Evolutionary conservation across 139 green algal genomes (phyloP).

Genomic region (Diplosphaera chodatii): DNA sequence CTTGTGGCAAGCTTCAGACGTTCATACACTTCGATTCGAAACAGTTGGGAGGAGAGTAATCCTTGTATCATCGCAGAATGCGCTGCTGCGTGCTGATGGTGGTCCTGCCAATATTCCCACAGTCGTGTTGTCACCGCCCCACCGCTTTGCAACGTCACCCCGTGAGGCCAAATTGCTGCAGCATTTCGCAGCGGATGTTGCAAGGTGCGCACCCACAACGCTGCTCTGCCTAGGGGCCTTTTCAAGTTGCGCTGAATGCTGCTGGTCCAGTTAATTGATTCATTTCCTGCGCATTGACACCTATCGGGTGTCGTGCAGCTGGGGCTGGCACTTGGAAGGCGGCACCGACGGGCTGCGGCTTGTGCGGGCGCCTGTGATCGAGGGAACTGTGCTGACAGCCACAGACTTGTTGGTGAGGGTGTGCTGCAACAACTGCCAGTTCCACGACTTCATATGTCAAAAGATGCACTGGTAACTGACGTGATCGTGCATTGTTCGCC

Average conservation of each 20-base stretch:
- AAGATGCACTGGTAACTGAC: too few relatives aligned
- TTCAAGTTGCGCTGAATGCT: background rate
- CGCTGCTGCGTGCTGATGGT: slow-evolving; percentile 5
- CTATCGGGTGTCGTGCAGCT: slow-evolving; percentile 27
- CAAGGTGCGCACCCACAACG: slow-evolving; percentile 2
- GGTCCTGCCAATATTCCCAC: background rate
- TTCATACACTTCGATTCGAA: too few relatives aligned
- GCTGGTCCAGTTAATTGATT: too few relatives aligned
- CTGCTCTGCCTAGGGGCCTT: too few relatives aligned
- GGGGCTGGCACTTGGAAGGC: slow-evolving; percentile 18
- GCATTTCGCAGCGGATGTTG: background rate
- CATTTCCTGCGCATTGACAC: too few relatives aligned
- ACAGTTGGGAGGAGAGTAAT: too few relatives aligned
- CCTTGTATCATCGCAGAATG: background rate
- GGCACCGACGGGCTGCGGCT: slow-evolving; percentile 10
- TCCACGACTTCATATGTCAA: too few relatives aligned
- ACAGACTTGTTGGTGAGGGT: slow-evolving; percentile 34
- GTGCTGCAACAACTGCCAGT: too few relatives aligned
- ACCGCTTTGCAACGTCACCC: slow-evolving; percentile 15
- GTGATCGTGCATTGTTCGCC: too few relatives aligned
- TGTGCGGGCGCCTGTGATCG: slow-evolving; percentile 35
- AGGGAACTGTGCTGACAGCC: slow-evolving; percentile 28
- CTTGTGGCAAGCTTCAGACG: too few relatives aligned
- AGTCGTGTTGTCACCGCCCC: slow-evolving; percentile 8
- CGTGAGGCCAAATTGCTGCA: slow-evolving; percentile 30